Evolutionary conservation across 202 grass and related monocot genomes (phyloP).

Genomic region (Carex arenaria): DNA sequence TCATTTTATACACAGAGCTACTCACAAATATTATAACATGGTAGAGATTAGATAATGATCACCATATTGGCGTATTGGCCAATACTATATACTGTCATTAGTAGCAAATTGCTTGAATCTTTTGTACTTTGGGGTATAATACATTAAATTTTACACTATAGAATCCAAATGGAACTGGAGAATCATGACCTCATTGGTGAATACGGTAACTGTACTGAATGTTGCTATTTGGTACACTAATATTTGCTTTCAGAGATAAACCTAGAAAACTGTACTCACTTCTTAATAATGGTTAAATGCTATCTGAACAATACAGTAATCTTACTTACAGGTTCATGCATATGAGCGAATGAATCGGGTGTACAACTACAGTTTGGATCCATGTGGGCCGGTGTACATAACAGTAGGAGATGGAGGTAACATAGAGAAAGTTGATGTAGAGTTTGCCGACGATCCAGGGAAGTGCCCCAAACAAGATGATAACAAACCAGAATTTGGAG

Average conservation of each 20-base stretch:
- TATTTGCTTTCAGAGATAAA: not conserved
- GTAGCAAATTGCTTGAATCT: not conserved
- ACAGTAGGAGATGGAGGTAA: slow-evolving; percentile 84
- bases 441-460: slow-evolving; percentile 72
- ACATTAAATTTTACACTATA: not conserved
- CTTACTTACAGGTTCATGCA: slow-evolving; percentile 60
- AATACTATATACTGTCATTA: not conserved
- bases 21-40: not conserved
- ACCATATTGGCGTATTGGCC: not conserved
- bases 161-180: not conserved
- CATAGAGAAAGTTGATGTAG: slow-evolving; percentile 72
- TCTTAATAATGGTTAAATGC: not conserved
- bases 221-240: not conserved
- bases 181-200: not conserved
- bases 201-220: not conserved
- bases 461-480: slow-evolving; percentile 61
- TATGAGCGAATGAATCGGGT: slow-evolving; percentile 90
- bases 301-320: not conserved
- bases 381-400: slow-evolving; percentile 75
- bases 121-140: not conserved
- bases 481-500: slow-evolving; percentile 71
- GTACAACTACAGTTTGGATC: slow-evolving; percentile 73
- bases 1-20: not conserved
- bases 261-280: not conserved
- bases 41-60: not conserved